Conservation (phyloP, 106 monocot species). For the Dendrobium chrysotoxum region DNA sequence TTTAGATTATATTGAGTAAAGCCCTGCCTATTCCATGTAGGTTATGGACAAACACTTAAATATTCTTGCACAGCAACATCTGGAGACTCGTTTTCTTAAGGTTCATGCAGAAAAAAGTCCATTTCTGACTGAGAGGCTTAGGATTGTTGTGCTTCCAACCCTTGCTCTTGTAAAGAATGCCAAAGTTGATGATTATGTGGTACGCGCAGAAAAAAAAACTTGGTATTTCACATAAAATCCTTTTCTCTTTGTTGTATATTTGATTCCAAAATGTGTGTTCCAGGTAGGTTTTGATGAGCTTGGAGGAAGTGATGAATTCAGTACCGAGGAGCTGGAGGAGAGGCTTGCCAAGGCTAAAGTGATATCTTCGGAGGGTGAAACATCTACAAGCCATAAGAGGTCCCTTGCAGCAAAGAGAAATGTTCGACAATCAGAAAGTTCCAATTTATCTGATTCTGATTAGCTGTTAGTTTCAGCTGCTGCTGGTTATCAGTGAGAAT, state of each 20-base stretch:
- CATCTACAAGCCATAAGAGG: slow-evolving; percentile 29
- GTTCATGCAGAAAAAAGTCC: slow-evolving; percentile 96
- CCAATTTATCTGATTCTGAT: slow-evolving; percentile 77
- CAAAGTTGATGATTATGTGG: slow-evolving; percentile 98
- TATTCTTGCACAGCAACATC: slow-evolving; percentile 83
- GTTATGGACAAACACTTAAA: slow-evolving; percentile 92
- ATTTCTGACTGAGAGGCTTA: slow-evolving; percentile 88
- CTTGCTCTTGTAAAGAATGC: slow-evolving; percentile 91
- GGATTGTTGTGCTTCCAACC: slow-evolving; percentile 76
- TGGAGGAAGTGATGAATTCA: slow-evolving; percentile 87
- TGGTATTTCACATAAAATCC: not conserved
- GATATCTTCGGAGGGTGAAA: slow-evolving; percentile 66
- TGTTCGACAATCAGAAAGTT: slow-evolving; percentile 57
- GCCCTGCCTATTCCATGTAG: slow-evolving; percentile 19
- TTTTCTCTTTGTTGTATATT: not conserved
- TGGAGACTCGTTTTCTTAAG: slow-evolving; percentile 91
- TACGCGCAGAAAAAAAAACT: slow-evolving; percentile 15
- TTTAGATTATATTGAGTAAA: not conserved
- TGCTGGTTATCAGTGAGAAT: not conserved
- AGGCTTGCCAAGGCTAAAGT: slow-evolving; percentile 72
- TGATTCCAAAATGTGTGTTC: slow-evolving; percentile 1
- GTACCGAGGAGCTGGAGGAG: slow-evolving; percentile 88
- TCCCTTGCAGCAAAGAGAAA: slow-evolving; percentile 35
- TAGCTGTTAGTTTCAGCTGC: slow-evolving; percentile 13
- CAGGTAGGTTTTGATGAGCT: slow-evolving; percentile 96